Percentiles rank a stretch among this genome's conserved stretches.
Conservation (phyloP, 208 protist genomes). For the Acanthamoeba culbertsoni region DNA sequence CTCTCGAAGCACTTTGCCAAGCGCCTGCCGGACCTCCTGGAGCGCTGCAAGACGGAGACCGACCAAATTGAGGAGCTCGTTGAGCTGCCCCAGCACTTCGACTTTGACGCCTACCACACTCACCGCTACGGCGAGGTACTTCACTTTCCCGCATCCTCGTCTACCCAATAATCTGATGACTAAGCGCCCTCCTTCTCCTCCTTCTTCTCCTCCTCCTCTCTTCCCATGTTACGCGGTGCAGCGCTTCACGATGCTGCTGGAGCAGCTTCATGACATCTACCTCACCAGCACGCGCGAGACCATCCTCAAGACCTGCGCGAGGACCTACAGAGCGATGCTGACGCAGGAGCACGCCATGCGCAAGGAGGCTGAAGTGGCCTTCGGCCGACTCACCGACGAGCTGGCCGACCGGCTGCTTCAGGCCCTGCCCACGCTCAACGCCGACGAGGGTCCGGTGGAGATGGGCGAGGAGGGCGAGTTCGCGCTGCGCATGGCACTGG, state of each 20-base stretch:
- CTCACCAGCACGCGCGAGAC: not conserved
- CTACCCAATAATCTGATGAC: not conserved
- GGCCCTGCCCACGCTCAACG: not conserved
- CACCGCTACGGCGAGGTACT: not conserved
- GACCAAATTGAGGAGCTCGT: conserved; percentile 21
- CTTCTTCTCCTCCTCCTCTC: too few relatives aligned
- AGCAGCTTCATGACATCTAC: conserved; percentile 48
- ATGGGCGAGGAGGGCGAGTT: conserved; percentile 6
- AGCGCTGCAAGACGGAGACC: not conserved
- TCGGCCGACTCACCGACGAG: conserved; percentile 39
- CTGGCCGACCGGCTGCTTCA: not conserved
- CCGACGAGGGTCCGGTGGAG: not conserved
- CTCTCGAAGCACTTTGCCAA: conserved; percentile 29
- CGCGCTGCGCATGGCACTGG: not conserved
- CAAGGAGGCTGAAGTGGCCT: conserved; percentile 27
- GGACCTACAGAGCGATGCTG: not conserved
- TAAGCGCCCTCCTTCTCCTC: too few relatives aligned
- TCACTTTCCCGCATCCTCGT: not conserved
- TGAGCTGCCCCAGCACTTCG: conserved; percentile 41
- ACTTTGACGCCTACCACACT: conserved; percentile 46
- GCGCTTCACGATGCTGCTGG: conserved; percentile 16
- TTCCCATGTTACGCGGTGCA: too few relatives aligned
- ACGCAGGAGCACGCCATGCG: conserved; percentile 8
- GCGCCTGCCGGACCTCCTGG: conserved; percentile 31
- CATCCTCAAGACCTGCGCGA: not conserved